These are phyloP conservation scores for Kalanchoe fedtschenkoi DNA, from an alignment of 164 flowering plant species.

Conservation along the genomic window DNA sequence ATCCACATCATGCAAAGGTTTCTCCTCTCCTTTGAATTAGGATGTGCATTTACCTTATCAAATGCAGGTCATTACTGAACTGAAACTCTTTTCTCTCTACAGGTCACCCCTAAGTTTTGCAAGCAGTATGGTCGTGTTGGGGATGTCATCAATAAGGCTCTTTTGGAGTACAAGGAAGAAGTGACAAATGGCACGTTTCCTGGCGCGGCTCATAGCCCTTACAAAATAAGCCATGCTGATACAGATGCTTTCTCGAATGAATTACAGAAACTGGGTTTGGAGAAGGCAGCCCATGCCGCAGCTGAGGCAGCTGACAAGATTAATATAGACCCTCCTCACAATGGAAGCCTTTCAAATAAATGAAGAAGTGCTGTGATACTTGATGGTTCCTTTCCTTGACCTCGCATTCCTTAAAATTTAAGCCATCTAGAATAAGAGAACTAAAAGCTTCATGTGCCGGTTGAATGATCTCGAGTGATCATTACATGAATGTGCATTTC, in stretches of 20 bases:
- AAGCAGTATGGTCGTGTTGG: slow-evolving; percentile 77
- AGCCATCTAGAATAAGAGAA: too few species aligned
- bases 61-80: neutral
- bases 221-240: slow-evolving; percentile 48
- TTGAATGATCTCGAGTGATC: too few species aligned
- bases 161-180: slow-evolving; percentile 75
- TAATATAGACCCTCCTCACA: neutral
- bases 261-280: slow-evolving; percentile 59
- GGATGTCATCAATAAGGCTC: slow-evolving; percentile 70
- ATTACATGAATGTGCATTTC: too few species aligned
- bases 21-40: neutral
- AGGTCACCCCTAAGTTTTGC: slow-evolving; percentile 96
- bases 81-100: slow-evolving; percentile 9
- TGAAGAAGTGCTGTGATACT: neutral
- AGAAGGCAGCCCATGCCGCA: slow-evolving; percentile 73
- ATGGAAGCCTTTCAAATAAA: neutral
- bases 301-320: slow-evolving; percentile 53
- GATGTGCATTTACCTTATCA: neutral
- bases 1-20: slow-evolving; percentile 97
- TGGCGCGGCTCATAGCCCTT: slow-evolving; percentile 63
- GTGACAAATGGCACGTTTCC: slow-evolving; percentile 74
- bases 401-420: too few species aligned
- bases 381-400: neutral
- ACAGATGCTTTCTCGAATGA: slow-evolving; percentile 41
- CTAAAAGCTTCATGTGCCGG: too few species aligned